Conservation (phyloP, 441 rosid genomes). For the Cnidoscolus chayamansa region DNA sequence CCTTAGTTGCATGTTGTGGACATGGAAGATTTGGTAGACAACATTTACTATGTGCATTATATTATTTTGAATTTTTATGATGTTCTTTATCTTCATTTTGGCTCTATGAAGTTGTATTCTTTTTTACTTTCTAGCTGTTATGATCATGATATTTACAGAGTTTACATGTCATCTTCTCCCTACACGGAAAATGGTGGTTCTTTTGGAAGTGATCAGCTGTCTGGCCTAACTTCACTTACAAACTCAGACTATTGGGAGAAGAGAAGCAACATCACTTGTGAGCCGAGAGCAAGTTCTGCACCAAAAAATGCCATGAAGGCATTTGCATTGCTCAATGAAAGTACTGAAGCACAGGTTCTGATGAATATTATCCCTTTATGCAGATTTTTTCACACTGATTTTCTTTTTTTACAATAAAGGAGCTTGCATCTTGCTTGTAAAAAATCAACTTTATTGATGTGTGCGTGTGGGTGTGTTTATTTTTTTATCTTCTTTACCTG, state of each 20-base stretch:
- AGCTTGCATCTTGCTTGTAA: neutral
- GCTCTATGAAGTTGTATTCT: neutral
- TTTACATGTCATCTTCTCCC: conserved; percentile 36
- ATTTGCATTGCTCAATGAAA: conserved; percentile 52
- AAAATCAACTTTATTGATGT: no score
- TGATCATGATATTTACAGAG: conserved; percentile 34
- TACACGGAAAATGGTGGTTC: conserved; percentile 17
- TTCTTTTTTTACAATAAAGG: neutral
- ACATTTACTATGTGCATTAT: no score
- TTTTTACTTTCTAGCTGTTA: neutral
- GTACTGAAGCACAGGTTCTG: conserved; percentile 61
- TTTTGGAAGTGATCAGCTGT: conserved; percentile 19
- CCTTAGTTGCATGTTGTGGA: neutral
- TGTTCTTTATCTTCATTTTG: neutral
- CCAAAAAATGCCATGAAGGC: conserved; percentile 55
- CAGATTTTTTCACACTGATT: neutral
- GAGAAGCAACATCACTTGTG: conserved; percentile 23
- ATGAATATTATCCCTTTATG: neutral
- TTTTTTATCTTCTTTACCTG: neutral
- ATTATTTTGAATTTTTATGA: neutral
- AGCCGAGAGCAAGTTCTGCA: conserved; percentile 26
- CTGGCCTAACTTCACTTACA: conserved; percentile 22
- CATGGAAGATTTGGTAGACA: neutral
- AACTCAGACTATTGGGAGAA: conserved; percentile 36
- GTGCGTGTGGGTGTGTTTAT: neutral